A percentile compares a stretch with the other conserved stretches of the same genome.
These are phyloP conservation scores for Trichoderma semiorbis DNA, from an alignment of 2,329 filamentous ascomycete genomes.

Conservation along the genomic window DNA sequence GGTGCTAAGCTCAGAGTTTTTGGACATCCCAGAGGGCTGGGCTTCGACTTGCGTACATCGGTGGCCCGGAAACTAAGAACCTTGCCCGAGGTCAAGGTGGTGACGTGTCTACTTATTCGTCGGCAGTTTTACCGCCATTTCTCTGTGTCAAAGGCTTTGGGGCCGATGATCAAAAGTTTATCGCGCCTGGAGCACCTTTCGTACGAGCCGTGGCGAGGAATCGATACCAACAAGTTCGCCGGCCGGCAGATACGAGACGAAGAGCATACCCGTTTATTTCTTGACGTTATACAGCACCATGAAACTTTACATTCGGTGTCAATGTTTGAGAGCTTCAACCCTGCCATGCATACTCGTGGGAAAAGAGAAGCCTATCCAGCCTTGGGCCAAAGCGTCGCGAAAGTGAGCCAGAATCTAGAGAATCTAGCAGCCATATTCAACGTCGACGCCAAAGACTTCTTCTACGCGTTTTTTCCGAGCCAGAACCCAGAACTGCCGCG, in stretches of 20 bases:
- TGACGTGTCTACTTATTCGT: neutral
- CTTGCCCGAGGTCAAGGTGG: neutral
- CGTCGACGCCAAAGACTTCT: neutral
- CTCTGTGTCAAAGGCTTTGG: neutral
- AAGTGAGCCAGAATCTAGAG: neutral
- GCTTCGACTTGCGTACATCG: neutral
- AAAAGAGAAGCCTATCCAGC: neutral
- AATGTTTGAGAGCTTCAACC: neutral
- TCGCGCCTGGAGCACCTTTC: neutral
- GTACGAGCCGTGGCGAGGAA: neutral
- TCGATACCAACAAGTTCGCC: neutral
- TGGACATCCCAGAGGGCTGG: neutral
- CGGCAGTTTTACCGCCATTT: neutral
- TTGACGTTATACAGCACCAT: neutral
- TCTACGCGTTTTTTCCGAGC: neutral
- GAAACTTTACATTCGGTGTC: neutral
- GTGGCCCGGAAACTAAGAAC: neutral
- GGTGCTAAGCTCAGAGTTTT: neutral
- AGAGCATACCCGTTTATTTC: neutral
- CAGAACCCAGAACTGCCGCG: neutral
- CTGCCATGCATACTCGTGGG: fast-evolving
- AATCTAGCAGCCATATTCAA: neutral
- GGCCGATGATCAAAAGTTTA: neutral
- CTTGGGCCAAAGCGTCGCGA: neutral
- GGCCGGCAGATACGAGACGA: neutral